Evolutionary conservation across 306 rosid genomes (phyloP), one percentile per base, ranked within the genome.

Genomic region (Cucumis hystrix): DNA sequence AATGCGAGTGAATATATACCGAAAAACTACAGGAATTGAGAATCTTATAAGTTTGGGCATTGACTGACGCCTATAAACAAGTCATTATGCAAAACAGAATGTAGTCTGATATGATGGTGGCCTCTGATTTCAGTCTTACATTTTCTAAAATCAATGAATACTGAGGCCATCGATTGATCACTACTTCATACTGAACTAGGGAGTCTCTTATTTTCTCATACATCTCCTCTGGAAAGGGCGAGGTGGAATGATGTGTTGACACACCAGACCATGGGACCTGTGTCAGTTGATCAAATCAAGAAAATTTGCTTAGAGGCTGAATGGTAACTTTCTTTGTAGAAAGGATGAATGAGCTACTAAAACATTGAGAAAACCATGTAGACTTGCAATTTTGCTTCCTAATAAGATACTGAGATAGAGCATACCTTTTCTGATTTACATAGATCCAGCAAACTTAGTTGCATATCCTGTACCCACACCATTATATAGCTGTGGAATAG

Each of bases 231-330:
- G 97, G 93, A 85, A 92, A 95, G 4, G 97, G 97, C 37, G 98
- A 90, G 64, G 92, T 95, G 49, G 97, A 90, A 83, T 90, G 90
- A 80, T 89, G 92, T 77, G 98, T 95, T 60, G 87, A 85, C 67
- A 89, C 97, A 78, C 98, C 98, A 75, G 96, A 87, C 98, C 97
- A 95, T n/a, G 97, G 97, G 66, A 90, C 93, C 98, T 95, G 86
- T 58, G 83, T 83, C 79, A 84, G 79, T 73, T 70, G 64, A 65
- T 75, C 63, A 60, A 85, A 83, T 43, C 18, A 43, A 78, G 72
- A 21, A 51, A 28, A 8, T 51, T 47, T 15, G 16, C 45, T 47
- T 72, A 28, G 37, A 51, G 25, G 61, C 15, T 51, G 61, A 28
- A 25, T 8, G 17, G 56, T 28, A 71, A 72, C 45, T 49, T 70